Conservation (phyloP, 805 yeast genomes). For the Jamesozyma hellenica region DNA sequence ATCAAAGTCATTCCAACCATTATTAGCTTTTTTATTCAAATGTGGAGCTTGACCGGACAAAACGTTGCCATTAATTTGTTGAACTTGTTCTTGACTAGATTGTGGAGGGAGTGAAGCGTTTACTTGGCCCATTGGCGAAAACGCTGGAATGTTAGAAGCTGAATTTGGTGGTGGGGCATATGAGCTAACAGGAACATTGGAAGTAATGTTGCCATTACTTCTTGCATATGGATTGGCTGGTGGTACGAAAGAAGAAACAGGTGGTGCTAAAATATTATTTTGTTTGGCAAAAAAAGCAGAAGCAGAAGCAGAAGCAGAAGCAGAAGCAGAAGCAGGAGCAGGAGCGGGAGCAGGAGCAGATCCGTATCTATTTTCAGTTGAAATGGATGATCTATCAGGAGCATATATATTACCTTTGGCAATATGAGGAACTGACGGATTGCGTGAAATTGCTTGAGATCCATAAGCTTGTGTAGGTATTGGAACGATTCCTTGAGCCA, state of each 20-base stretch:
- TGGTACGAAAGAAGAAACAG: background rate
- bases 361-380: conserved; percentile 25
- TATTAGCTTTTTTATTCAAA: conserved; percentile 28
- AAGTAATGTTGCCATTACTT: too few species aligned
- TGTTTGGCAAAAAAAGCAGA: background rate
- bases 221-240: conserved; percentile 1
- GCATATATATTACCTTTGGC: background rate
- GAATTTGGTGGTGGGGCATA: conserved; percentile 1
- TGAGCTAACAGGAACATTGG: background rate
- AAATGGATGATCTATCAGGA: conserved; percentile 3
- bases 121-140: conserved; percentile 5
- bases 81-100: background rate
- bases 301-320: background rate
- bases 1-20: conserved; percentile 32
- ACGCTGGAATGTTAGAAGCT: conserved; percentile 12
- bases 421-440: conserved; percentile 10
- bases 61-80: conserved; percentile 14
- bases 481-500: background rate
- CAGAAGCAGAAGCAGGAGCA: too few species aligned
- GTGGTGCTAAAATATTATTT: background rate
- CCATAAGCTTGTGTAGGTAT: background rate
- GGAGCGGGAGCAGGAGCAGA: too few species aligned
- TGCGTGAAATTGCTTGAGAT: background rate
- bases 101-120: conserved; percentile 25
- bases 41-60: conserved; percentile 30